phyloP scores from a whole-genome alignment of 2,329 filamentous ascomycete species.

The Apiospora aurea region DNA sequence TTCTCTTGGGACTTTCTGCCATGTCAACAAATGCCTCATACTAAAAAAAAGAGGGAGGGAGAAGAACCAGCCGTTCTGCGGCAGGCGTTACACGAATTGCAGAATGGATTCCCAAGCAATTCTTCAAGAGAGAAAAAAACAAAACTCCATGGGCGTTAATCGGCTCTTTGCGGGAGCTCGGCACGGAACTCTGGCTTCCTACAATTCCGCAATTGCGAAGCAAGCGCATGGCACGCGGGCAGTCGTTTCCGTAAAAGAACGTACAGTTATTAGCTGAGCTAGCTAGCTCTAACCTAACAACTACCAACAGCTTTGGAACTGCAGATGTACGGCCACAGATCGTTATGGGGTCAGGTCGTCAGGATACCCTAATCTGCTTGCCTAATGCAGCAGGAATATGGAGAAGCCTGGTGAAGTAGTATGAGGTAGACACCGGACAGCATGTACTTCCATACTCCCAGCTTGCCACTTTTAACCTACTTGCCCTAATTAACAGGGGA shows the following conservation, averaged over 20 bases:
- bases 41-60: not conserved
- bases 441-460: not conserved
- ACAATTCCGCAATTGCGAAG: conserved; percentile 13
- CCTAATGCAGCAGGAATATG: conserved; percentile 17
- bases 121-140: not conserved
- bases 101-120: not conserved
- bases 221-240: conserved; percentile 10
- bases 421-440: not conserved
- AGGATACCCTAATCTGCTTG: conserved; percentile 13
- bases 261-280: too few species aligned
- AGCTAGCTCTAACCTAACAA: not conserved
- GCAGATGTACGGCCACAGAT: conserved; percentile 11
- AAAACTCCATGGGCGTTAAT: not conserved
- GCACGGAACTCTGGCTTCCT: conserved; percentile 10
- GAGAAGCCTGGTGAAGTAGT: not conserved
- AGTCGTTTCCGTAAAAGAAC: not conserved
- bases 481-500: conserved; percentile 16
- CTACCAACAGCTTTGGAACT: not conserved
- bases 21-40: conserved; percentile 22
- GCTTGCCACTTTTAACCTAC: not conserved
- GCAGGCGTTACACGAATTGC: not conserved
- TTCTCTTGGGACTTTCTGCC: not conserved
- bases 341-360: conserved; percentile 14
- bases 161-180: conserved; percentile 18
- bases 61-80: not conserved